Conservation (phyloP, 2,329 filamentous ascomycete genomes). For the Sporothrix brasiliensis region DNA sequence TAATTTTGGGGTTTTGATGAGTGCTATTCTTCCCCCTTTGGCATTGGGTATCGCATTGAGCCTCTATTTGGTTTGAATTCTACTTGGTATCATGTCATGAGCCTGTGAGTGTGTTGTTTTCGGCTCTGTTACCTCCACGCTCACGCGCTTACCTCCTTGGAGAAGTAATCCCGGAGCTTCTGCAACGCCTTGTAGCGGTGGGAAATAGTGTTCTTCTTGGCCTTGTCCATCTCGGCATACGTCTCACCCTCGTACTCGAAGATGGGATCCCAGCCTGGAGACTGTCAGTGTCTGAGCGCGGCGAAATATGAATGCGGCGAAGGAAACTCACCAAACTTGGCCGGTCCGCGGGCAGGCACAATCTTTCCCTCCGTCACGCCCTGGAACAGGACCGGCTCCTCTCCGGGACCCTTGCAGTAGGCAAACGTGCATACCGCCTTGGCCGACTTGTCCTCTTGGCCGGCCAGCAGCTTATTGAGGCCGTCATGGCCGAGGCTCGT, state of each 20-base stretch:
- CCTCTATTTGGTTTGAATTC: not conserved
- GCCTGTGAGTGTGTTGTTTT: not conserved
- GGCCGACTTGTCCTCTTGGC: slow-evolving; percentile 86
- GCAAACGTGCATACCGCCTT: slow-evolving; percentile 96
- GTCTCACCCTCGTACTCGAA: slow-evolving; percentile 94
- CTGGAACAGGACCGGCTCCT: slow-evolving; percentile 86
- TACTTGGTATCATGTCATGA: not conserved
- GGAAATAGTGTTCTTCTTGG: slow-evolving; percentile 86
- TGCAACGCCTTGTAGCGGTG: slow-evolving; percentile 85
- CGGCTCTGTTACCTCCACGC: too few relatives aligned
- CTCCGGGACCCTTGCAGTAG: slow-evolving; percentile 81
- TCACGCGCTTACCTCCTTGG: slow-evolving; percentile 43
- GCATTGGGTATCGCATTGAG: slow-evolving; percentile 9
- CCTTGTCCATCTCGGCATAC: slow-evolving; percentile 90
- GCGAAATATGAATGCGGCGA: not conserved
- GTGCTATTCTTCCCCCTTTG: not conserved
- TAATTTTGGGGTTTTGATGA: not conserved
- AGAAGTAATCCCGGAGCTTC: slow-evolving; percentile 83
- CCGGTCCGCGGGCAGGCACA: slow-evolving; percentile 78
- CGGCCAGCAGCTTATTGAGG: slow-evolving; percentile 85
- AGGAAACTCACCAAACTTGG: slow-evolving; percentile 71
- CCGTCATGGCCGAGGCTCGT: slow-evolving; percentile 77
- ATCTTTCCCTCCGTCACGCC: slow-evolving; percentile 84
- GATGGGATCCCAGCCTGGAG: slow-evolving; percentile 86
- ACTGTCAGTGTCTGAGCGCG: not conserved